Evolutionary conservation across 441 rosid genomes (phyloP).

Genomic region (Erysimum cheiri): DNA sequence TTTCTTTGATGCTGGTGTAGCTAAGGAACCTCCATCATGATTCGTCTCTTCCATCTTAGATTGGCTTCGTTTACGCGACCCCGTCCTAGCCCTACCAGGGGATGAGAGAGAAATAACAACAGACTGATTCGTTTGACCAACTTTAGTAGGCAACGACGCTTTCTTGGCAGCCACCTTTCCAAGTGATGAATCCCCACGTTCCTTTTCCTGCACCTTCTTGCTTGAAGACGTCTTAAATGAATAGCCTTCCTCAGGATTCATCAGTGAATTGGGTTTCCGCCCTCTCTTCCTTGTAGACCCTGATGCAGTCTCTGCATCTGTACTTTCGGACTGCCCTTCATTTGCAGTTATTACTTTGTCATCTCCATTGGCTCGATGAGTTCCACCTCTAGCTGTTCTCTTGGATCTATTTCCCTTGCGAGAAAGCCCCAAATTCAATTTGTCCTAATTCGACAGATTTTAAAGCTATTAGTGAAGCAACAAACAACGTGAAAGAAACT

Average conservation of each 20-base stretch:
- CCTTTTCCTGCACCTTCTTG: conserved; percentile 45
- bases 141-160: conserved; percentile 41
- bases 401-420: conserved; percentile 45
- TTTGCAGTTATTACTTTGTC: conserved; percentile 13
- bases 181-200: conserved; percentile 38
- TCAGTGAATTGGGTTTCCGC: conserved; percentile 69
- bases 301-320: conserved; percentile 42
- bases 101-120: conserved; percentile 46
- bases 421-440: conserved; percentile 24
- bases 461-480: conserved; percentile 14
- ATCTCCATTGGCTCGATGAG: conserved; percentile 25
- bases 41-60: conserved; percentile 43
- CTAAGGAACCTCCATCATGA: conserved; percentile 26
- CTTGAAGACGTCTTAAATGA: conserved; percentile 38
- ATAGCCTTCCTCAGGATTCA: conserved; percentile 76
- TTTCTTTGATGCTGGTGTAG: conserved; percentile 33
- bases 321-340: conserved; percentile 43
- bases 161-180: conserved; percentile 46
- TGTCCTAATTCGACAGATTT: conserved; percentile 30
- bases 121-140: conserved; percentile 41
- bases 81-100: conserved; percentile 36
- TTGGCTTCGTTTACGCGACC: conserved; percentile 45
- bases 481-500: conserved; percentile 3
- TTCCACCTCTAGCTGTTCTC: conserved; percentile 37
- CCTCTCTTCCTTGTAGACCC: conserved; percentile 58